Evolutionary conservation across 306 rosid species (phyloP).

Genomic region (Senna siamea): DNA sequence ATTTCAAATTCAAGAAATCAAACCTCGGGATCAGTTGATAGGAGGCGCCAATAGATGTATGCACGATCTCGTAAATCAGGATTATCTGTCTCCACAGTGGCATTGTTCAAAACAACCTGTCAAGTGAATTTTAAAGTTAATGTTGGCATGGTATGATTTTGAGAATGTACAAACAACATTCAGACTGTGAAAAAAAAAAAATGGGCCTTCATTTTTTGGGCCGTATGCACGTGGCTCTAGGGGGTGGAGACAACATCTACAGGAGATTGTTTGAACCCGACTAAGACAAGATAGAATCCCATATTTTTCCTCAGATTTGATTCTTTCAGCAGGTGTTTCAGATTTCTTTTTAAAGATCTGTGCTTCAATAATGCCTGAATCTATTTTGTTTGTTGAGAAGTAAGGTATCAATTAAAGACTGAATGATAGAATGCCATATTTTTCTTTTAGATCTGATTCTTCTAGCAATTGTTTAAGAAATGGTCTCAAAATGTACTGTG

Average conservation of each 20-base stretch:
- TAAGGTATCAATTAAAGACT: not conserved
- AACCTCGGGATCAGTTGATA: conserved; percentile 99
- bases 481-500: not conserved
- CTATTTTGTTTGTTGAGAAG: not conserved
- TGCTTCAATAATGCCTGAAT: conserved; percentile 5
- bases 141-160: conserved; percentile 26
- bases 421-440: not conserved
- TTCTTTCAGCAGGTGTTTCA: conserved; percentile 31
- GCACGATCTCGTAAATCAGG: conserved; percentile 99
- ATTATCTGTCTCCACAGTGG: conserved; percentile 97
- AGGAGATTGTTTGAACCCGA: conserved; percentile 1
- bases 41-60: conserved; percentile 99
- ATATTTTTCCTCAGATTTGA: conserved; percentile 12
- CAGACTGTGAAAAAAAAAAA: not conserved
- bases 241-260: too few relatives aligned
- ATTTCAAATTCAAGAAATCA: conserved; percentile 41
- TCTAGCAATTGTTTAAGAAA: not conserved
- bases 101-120: conserved; percentile 98
- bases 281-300: conserved; percentile 19
- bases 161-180: conserved; percentile 11
- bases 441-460: not conserved
- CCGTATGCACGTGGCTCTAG: too few relatives aligned
- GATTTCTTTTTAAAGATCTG: conserved; percentile 11
- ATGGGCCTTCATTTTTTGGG: too few relatives aligned
- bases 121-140: conserved; percentile 41